Evolutionary conservation across 371 early-diverging fungal species (phyloP), one percentile per base, ranked within the genome.

Genomic region (Mucor plumbeus): DNA sequence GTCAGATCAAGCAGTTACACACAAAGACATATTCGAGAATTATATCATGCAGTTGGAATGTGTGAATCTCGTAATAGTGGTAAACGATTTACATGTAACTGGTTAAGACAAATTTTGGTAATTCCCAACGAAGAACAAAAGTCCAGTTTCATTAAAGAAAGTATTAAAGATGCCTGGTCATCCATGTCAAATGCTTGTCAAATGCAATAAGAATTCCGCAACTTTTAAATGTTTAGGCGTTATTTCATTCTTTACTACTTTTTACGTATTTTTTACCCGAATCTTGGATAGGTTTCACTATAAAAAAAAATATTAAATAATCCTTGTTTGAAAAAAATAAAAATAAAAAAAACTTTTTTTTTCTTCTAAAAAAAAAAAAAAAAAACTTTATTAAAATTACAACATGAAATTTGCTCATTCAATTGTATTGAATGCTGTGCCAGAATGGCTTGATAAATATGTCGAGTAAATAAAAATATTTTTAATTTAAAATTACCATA

Each of bases 401-500:
- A 47, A 15, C 63, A 95, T 96, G 95, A 96, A 96, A 84, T 96
- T 96, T 72, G 91, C 94, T 7, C 93, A 92, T 79, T 86, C 89
- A 10, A 83, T 96, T 41, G 87, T 91, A 78, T 86, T 96, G 68
- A 96, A 96, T 75, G 87, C 93, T 34, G 92, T 91, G 38, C 95
- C 95, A 53, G 95, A 95, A 75, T 96, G 96, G 96, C 85, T 86
- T 61, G 92, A 93, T 63, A 75, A 88, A 74, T 92, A 92, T 71
- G 61, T 92, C 59, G 88, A 88, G 86, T 88, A 85, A 81, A 77
- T 8, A 14, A 1, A 1, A 57, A 13, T 17, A 14, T 33, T 68
- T 44, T 26, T 3, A 26, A 11, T 15, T n/a, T 17, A 47, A 44
- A 34, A 53, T 21, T 41, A 13, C 31, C 15, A 47, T 19, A 47